Evolutionary conservation across 2,329 filamentous ascomycete species (phyloP).

Genomic region (Mycogone perniciosa): DNA sequence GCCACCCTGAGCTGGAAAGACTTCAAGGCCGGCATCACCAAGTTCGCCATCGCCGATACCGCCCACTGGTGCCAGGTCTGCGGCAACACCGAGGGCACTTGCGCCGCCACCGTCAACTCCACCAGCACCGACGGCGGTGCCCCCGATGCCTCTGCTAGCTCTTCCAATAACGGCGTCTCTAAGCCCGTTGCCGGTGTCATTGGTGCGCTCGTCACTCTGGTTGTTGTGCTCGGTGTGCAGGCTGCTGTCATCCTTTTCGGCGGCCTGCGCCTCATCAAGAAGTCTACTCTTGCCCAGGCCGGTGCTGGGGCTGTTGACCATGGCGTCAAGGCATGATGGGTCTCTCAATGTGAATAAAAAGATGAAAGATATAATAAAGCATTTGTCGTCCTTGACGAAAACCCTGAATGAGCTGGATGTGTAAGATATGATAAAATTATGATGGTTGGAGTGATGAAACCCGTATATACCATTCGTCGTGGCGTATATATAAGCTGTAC

Average conservation of each 20-base stretch:
- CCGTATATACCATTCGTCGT: neutral
- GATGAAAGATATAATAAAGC: neutral
- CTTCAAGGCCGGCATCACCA: slow-evolving; percentile 57
- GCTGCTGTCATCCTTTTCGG: slow-evolving; percentile 36
- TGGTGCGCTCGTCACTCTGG: slow-evolving; percentile 59
- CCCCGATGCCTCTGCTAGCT: slow-evolving; percentile 17
- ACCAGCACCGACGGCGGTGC: slow-evolving; percentile 20
- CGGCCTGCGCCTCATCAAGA: slow-evolving; percentile 43
- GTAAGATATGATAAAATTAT: neutral
- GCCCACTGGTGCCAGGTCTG: slow-evolving; percentile 68
- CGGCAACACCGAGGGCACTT: slow-evolving; percentile 63
- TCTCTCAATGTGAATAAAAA: neutral
- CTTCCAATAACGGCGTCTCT: slow-evolving; percentile 46
- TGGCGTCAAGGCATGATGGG: slow-evolving; percentile 17
- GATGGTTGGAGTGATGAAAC: neutral
- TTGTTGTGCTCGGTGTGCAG: slow-evolving; percentile 41
- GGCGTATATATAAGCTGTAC: neutral
- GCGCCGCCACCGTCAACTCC: slow-evolving; percentile 44
- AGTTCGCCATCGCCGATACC: slow-evolving; percentile 61
- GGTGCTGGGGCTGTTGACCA: slow-evolving; percentile 7
- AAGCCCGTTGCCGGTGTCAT: slow-evolving; percentile 75
- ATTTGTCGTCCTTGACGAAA: neutral
- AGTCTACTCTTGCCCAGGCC: slow-evolving; percentile 29
- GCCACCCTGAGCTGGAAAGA: slow-evolving; percentile 58
- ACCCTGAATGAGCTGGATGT: neutral